Evolutionary conservation across 108 stramenopile genomes (phyloP).

Genomic region (Licmophora abbreviata): DNA sequence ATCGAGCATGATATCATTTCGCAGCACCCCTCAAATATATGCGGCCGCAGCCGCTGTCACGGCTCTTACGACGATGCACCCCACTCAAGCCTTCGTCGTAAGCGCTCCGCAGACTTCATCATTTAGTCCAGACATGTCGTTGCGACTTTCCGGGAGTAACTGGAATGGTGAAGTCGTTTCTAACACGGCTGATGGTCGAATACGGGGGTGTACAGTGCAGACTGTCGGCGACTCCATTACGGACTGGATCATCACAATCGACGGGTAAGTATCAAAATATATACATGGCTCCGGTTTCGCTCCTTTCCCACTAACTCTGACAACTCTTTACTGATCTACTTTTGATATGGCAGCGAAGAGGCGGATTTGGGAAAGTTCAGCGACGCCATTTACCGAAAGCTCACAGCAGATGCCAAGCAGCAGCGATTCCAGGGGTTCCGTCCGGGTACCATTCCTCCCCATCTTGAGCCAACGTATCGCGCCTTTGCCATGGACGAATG

Average conservation of each 20-base stretch:
- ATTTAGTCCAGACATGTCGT: too few relatives aligned
- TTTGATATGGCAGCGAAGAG: slow-evolving; percentile 27
- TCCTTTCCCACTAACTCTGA: neutral
- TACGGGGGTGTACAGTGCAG: slow-evolving; percentile 47
- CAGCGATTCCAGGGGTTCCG: slow-evolving; percentile 76
- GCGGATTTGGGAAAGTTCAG: slow-evolving; percentile 76
- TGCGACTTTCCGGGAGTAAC: too few relatives aligned
- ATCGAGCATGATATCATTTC: too few relatives aligned
- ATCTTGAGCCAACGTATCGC: slow-evolving; percentile 61
- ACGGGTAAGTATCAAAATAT: slow-evolving; percentile 32
- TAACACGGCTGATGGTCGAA: slow-evolving; percentile 35
- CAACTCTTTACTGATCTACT: neutral
- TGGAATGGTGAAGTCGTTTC: slow-evolving; percentile 65
- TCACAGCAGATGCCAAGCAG: slow-evolving; percentile 57
- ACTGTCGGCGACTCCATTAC: slow-evolving; percentile 36
- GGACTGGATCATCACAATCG: slow-evolving; percentile 59
- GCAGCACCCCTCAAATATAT: too few relatives aligned
- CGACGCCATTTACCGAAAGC: slow-evolving; percentile 64
- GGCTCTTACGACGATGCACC: too few relatives aligned
- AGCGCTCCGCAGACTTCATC: too few relatives aligned
- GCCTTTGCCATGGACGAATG: slow-evolving; percentile 83
- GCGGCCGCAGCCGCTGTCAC: too few relatives aligned
- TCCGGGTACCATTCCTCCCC: slow-evolving; percentile 79
- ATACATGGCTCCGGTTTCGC: neutral
- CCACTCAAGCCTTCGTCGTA: too few relatives aligned